Conservation (phyloP, 768 basidiomycete species). For the Auricularia sp. region DNA sequence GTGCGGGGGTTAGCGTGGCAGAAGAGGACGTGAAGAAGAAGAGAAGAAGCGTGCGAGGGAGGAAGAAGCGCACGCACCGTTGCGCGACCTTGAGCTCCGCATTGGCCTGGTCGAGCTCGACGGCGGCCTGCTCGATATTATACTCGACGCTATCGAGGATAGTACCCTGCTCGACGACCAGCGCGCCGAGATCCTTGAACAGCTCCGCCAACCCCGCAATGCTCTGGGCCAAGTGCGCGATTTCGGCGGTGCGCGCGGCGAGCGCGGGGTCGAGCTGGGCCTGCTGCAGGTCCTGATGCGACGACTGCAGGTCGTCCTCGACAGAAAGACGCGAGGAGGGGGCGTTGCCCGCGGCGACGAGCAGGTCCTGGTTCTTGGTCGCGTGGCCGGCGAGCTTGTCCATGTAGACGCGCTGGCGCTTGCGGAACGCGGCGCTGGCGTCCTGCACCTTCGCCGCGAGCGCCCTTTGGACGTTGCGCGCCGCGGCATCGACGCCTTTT, state of each 20-base stretch:
- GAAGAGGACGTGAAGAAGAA: neutral
- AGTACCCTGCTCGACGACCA: conserved; percentile 97
- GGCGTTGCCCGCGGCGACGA: conserved; percentile 83
- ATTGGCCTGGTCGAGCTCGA: conserved; percentile 72
- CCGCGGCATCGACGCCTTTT: conserved; percentile 50
- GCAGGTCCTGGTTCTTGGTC: conserved; percentile 90
- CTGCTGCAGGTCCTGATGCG: conserved; percentile 21
- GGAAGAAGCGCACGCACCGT: conserved; percentile 36
- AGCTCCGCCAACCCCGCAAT: conserved; percentile 88
- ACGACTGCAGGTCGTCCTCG: conserved; percentile 66
- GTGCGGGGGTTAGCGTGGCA: no score
- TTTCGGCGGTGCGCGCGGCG: conserved; percentile 48
- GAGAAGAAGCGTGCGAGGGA: neutral
- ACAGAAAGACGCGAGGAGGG: conserved; percentile 72
- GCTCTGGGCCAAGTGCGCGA: conserved; percentile 83
- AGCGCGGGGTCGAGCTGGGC: conserved; percentile 32
- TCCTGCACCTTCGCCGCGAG: conserved; percentile 96
- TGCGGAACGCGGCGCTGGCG: conserved; percentile 81
- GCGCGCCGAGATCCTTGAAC: conserved; percentile 86
- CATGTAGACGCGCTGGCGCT: conserved; percentile 98
- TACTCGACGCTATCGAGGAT: conserved; percentile 94
- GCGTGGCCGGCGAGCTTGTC: conserved; percentile 96
- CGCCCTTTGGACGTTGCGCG: conserved; percentile 90
- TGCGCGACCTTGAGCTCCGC: conserved; percentile 77
- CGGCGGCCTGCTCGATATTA: conserved; percentile 88